Conservation (phyloP, 2,329 filamentous ascomycete species). For the Fusarium beomiforme region DNA sequence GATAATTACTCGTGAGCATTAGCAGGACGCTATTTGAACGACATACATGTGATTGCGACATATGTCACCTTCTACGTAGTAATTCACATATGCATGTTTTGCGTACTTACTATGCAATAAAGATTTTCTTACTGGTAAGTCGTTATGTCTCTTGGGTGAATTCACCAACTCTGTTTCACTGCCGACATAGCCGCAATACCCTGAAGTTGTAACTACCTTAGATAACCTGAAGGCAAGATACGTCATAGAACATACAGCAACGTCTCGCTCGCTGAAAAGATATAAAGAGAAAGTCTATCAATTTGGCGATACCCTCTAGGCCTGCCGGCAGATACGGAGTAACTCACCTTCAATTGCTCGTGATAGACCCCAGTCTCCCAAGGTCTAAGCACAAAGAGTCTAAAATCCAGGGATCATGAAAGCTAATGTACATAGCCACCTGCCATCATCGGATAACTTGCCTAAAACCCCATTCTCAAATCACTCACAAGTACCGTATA, state of each 20-base stretch:
- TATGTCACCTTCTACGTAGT: background rate
- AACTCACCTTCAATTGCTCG: background rate
- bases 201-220: background rate
- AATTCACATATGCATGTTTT: background rate
- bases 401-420: background rate
- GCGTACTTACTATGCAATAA: background rate
- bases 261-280: background rate
- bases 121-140: background rate
- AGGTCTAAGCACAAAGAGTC: background rate
- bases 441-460: slow-evolving; percentile 11
- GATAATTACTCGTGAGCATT: background rate
- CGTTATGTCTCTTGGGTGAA: background rate
- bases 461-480: slow-evolving; percentile 14
- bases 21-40: background rate
- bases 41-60: background rate
- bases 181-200: slow-evolving; percentile 8
- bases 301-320: background rate
- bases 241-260: background rate
- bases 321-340: background rate
- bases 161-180: slow-evolving; percentile 11
- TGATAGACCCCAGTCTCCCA: background rate
- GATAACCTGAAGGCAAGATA: background rate
- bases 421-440: background rate
- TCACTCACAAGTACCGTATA: slow-evolving; percentile 21
- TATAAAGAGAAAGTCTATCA: background rate